Conservation (phyloP, 208 protist genomes). For the Acanthamoeba triangularis region DNA sequence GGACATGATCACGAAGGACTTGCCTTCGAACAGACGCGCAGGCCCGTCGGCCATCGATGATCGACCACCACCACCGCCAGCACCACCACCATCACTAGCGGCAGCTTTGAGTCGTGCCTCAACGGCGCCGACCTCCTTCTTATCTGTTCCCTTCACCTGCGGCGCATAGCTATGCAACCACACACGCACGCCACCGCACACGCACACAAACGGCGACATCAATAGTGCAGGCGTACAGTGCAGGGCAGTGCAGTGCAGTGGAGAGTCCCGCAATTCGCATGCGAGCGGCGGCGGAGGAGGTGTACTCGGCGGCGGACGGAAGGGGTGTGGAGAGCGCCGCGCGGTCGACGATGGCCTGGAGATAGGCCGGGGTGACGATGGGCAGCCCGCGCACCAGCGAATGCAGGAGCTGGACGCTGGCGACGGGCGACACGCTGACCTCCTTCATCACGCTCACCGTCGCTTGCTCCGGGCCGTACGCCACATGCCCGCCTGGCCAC, state of each 20-base stretch:
- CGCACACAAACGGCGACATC: background rate
- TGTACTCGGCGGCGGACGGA: background rate
- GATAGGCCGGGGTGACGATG: conserved; percentile 9
- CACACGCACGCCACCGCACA: background rate
- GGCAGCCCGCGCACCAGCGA: conserved; percentile 5
- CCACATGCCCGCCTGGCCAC: background rate
- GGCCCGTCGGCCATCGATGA: background rate
- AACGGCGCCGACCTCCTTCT: background rate
- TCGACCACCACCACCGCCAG: too few species aligned
- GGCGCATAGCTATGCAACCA: too few species aligned
- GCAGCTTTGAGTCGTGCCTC: background rate
- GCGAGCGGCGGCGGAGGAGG: too few species aligned
- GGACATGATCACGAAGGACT: conserved; percentile 3
- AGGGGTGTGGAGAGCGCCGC: background rate
- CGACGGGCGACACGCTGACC: background rate
- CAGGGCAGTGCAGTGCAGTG: too few species aligned
- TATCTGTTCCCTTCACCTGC: too few species aligned
- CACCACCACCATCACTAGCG: background rate
- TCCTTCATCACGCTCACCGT: background rate
- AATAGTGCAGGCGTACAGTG: too few species aligned
- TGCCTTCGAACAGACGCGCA: background rate
- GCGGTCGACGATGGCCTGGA: conserved; percentile 15
- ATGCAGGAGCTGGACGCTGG: background rate
- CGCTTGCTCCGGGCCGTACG: background rate
- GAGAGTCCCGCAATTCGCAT: background rate